Conservation (phyloP, 768 basidiomycete genomes). For the Pulveroboletus sp. region DNA sequence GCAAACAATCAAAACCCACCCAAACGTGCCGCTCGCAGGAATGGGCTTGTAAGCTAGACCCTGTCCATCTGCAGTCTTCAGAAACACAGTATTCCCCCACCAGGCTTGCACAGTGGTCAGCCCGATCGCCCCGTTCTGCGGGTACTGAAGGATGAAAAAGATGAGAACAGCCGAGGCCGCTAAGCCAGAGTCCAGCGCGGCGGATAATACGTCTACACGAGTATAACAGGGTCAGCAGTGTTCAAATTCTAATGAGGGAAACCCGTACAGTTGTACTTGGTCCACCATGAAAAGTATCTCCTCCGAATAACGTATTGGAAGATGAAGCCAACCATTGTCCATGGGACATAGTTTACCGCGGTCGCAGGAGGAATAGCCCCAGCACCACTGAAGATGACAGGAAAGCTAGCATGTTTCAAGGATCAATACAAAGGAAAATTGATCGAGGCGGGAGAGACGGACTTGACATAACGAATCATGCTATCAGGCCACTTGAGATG, state of each 20-base stretch:
- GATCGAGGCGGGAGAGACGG: conserved; percentile 19
- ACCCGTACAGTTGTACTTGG: conserved; percentile 43
- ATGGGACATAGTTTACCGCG: conserved; percentile 63
- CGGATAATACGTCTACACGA: conserved; percentile 55
- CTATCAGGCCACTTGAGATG: conserved; percentile 58
- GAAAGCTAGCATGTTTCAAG: conserved; percentile 29
- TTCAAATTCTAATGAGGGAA: too few species aligned
- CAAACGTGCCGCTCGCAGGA: conserved; percentile 20
- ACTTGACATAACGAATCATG: conserved; percentile 61
- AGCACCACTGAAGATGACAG: conserved; percentile 52
- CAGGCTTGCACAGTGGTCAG: conserved; percentile 47
- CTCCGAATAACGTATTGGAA: conserved; percentile 61
- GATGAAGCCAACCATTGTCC: conserved; percentile 60
- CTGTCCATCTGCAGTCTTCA: conserved; percentile 19
- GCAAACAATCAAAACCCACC: conserved; percentile 15
- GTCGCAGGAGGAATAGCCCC: conserved; percentile 61
- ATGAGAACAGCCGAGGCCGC: conserved; percentile 52
- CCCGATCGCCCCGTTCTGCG: conserved; percentile 56
- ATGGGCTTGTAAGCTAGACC: conserved; percentile 11
- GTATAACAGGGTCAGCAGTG: conserved; percentile 14
- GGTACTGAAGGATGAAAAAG: conserved; percentile 64
- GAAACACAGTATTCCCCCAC: conserved; percentile 62
- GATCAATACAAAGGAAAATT: neutral
- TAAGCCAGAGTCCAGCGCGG: conserved; percentile 67
- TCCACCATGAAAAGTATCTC: conserved; percentile 63